phyloP scores from a whole-genome alignment of 768 basidiomycete species.

The Scleroderma bovista region DNA sequence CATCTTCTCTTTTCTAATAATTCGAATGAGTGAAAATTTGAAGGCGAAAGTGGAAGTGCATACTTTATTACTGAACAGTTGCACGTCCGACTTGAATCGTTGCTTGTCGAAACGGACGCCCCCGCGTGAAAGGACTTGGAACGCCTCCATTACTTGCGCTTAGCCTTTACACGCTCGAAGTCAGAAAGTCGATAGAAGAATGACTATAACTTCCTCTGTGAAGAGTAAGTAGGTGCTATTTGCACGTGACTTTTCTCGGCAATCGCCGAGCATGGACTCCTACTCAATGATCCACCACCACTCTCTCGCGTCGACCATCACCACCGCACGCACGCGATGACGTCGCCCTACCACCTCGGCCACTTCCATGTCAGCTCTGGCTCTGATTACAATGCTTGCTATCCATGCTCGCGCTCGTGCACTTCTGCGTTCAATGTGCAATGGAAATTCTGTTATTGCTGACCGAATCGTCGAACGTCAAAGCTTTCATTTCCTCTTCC shows the following conservation, averaged over 20 bases:
- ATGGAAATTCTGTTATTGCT: conserved; percentile 47
- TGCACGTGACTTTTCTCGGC: too few relatives aligned
- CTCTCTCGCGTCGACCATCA: too few relatives aligned
- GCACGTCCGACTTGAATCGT: conserved; percentile 62
- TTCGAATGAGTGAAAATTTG: neutral
- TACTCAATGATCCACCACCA: too few relatives aligned
- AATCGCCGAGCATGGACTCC: too few relatives aligned
- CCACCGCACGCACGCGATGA: too few relatives aligned
- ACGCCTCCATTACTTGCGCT: conserved; percentile 63
- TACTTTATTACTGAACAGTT: conserved; percentile 58
- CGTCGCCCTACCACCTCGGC: conserved; percentile 41
- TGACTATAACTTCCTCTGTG: too few relatives aligned
- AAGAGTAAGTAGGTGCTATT: too few relatives aligned
- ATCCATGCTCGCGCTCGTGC: conserved; percentile 62
- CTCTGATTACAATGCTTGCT: conserved; percentile 45
- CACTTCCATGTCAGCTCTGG: conserved; percentile 35
- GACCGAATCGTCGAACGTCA: conserved; percentile 69
- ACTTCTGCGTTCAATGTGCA: conserved; percentile 66
- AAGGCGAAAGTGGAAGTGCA: neutral
- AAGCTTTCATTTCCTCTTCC: conserved; percentile 52
- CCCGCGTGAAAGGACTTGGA: conserved; percentile 84
- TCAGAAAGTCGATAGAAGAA: too few relatives aligned
- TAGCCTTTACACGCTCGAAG: too few relatives aligned
- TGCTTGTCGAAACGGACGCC: conserved; percentile 78
- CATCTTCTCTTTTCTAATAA: conserved; percentile 21